phyloP scores from a whole-genome alignment of 345 rosid genomes.

The Eucalyptus cloeziana region DNA sequence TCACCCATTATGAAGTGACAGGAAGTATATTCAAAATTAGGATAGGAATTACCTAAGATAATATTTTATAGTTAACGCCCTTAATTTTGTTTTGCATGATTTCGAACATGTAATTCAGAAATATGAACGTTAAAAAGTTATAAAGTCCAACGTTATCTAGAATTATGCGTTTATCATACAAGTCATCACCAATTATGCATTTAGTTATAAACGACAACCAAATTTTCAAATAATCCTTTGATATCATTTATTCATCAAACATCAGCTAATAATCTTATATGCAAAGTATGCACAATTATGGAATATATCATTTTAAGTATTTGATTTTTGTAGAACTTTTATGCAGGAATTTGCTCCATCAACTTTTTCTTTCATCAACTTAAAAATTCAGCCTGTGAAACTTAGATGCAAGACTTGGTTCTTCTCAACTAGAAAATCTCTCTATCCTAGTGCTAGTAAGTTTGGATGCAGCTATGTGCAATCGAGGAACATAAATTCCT shows the following conservation, averaged over 20 bases:
- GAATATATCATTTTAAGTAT: not conserved
- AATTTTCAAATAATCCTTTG: not conserved
- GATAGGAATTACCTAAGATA: too few species aligned
- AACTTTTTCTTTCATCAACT: not conserved
- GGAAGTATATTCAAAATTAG: too few species aligned
- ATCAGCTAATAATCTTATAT: not conserved
- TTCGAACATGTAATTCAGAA: too few species aligned
- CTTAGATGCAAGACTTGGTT: not conserved
- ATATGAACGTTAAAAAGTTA: too few species aligned
- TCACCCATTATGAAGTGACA: too few species aligned
- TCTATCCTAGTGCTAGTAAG: not conserved
- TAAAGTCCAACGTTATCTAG: too few species aligned
- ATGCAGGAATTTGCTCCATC: not conserved
- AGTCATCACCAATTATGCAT: too few species aligned
- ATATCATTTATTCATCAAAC: not conserved
- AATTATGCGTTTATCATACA: too few species aligned
- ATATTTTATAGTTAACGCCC: too few species aligned
- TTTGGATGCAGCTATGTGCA: not conserved
- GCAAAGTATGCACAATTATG: not conserved
- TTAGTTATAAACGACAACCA: too few species aligned
- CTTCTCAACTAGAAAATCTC: not conserved
- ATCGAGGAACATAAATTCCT: not conserved
- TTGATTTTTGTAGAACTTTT: not conserved
- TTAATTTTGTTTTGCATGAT: too few species aligned
- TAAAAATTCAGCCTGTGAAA: not conserved